phyloP scores from a whole-genome alignment of 2,329 filamentous ascomycete species.

The Nectriaceae sp. region DNA sequence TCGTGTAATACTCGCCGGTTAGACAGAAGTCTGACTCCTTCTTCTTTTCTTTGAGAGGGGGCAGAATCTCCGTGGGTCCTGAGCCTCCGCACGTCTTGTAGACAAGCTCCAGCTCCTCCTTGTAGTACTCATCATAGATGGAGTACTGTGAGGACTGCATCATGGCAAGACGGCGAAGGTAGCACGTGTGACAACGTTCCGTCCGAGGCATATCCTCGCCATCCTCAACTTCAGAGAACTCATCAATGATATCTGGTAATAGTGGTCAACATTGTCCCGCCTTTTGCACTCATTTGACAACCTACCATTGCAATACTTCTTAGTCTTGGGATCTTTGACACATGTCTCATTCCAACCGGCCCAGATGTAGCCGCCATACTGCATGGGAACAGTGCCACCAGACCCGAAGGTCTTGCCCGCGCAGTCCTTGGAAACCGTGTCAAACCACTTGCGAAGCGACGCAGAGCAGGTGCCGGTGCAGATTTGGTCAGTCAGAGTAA shows the following conservation, averaged over 20 bases:
- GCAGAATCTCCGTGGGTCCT: not conserved
- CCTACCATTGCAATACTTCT: slow-evolving; percentile 20
- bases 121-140: slow-evolving; percentile 17
- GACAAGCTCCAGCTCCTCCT: slow-evolving; percentile 7
- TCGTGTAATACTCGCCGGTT: slow-evolving; percentile 6
- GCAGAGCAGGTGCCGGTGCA: slow-evolving; percentile 6
- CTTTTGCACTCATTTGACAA: not conserved
- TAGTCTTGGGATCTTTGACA: slow-evolving; percentile 13
- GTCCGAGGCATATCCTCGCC: slow-evolving; percentile 16
- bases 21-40: slow-evolving; percentile 3
- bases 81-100: slow-evolving; percentile 12
- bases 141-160: slow-evolving; percentile 28
- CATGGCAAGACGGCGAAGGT: slow-evolving; percentile 16
- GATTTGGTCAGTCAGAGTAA: slow-evolving; percentile 7
- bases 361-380: slow-evolving; percentile 12
- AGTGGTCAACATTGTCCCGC: not conserved
- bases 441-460: slow-evolving; percentile 13
- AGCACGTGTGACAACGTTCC: slow-evolving; percentile 28
- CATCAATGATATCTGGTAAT: slow-evolving; percentile 13
- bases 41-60: not conserved
- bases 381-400: not conserved
- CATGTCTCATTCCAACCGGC: slow-evolving; percentile 22
- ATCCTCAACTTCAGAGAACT: slow-evolving; percentile 15
- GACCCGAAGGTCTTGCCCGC: not conserved
- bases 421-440: slow-evolving; percentile 7